Conservation (phyloP, 176 grass and related monocot species). For the Dendrocalamus sinicus region DNA sequence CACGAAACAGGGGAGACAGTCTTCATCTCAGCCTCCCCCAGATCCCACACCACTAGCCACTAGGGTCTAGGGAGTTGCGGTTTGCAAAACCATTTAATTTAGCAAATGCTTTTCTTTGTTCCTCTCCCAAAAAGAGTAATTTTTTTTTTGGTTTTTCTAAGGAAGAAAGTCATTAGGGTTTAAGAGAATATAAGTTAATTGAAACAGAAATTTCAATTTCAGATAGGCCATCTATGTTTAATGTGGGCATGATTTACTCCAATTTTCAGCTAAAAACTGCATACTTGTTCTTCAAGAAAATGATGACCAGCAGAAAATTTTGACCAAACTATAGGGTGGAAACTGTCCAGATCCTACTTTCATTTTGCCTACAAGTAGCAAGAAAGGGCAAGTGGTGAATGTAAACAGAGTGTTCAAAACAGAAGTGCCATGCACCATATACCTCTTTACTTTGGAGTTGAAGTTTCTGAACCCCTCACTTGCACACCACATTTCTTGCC, state of each 20-base stretch:
- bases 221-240: neutral
- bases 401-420: slow-evolving; percentile 36
- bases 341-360: slow-evolving; percentile 30
- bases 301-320: slow-evolving; percentile 17
- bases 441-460: slow-evolving; percentile 91
- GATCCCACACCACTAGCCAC: slow-evolving; percentile 24
- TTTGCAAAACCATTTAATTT: slow-evolving; percentile 4
- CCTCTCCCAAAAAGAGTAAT: slow-evolving; percentile 33
- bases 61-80: neutral
- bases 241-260: neutral
- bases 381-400: slow-evolving; percentile 26
- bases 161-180: slow-evolving; percentile 24
- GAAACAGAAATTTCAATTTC: slow-evolving; percentile 25
- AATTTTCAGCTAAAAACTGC: slow-evolving; percentile 1
- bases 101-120: slow-evolving; percentile 20
- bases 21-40: slow-evolving; percentile 20
- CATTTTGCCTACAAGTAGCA: slow-evolving; percentile 21
- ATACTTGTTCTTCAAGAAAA: slow-evolving; percentile 19
- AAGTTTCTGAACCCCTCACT: slow-evolving; percentile 95
- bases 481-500: slow-evolving; percentile 97
- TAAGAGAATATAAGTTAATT: slow-evolving; percentile 24
- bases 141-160: slow-evolving; percentile 8
- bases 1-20: neutral
- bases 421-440: slow-evolving; percentile 36
- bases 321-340: neutral